Evolutionary conservation across 169 alveolate species (phyloP), one percentile per base, ranked within the genome.

Genomic region (Eimeria falciformis): DNA sequence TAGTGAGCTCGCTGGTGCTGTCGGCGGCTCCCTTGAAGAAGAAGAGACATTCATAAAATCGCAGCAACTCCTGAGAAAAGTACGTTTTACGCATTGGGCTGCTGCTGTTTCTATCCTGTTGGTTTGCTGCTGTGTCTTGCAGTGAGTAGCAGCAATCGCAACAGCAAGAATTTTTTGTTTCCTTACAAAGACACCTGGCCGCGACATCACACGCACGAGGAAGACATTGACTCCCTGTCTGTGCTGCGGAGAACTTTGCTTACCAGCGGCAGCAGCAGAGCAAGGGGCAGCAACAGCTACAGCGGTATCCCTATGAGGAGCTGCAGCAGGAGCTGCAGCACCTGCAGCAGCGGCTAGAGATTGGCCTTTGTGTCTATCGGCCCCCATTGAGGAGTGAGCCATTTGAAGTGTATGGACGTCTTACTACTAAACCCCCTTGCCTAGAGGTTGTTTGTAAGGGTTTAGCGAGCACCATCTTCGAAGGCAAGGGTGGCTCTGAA

Each of bases 251-350:
- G 9, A 58, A 9, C 18, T 58, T 21, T n/a, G 11, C 29, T 58
- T 58, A 27, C 71, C 71, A 58, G 71, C 33, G 21, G 71, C 71
- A 9, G 71, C 71, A 58, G 71, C 71, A 27, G 29, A 7, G 14
- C 21, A 7, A 50, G 58, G 21, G 14, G 58, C 58, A 58, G 71
- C 71, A n/a, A 7, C 71, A 58, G 27, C 71, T 9, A 27, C 5
- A 58, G 71, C 27, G 71, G 33, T 27, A 5, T 58, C 71, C 9
- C 7, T 11, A 7, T 14, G 33, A 58, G 33, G 21, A 14, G 14
- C 7, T 50, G 58, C 58, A 50, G 58, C 58, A 50, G 58, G 14
- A 50, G 58, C 58, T 9, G 58, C 58, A 50, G 58, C 58, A 50
- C 21, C 71, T 14, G 27, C 71, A n/a, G 71, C 18, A 58, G 71